Percentiles rank a stretch among this genome's conserved stretches.
Evolutionary conservation across 768 basidiomycete species (phyloP).

Genomic region (Boletus sp.): DNA sequence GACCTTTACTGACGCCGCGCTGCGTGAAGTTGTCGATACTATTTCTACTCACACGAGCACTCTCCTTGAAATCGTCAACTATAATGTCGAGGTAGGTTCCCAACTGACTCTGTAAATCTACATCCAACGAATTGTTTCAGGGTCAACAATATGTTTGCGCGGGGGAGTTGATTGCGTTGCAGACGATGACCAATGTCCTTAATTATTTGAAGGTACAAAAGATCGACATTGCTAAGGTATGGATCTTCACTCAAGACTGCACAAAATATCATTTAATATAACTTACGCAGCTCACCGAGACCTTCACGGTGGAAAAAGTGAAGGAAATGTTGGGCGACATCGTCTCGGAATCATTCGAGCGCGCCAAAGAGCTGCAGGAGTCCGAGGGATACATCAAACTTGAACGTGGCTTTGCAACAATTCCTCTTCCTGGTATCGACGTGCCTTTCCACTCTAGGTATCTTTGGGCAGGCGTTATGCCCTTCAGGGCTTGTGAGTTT

Average conservation of each 20-base stretch:
- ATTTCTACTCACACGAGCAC: constrained; percentile 75
- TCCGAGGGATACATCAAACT: constrained; percentile 88
- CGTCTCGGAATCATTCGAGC: constrained; percentile 74
- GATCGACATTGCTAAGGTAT: constrained; percentile 87
- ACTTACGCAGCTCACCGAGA: constrained; percentile 72
- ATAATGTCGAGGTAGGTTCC: constrained; percentile 76
- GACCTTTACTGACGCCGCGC: constrained; percentile 90
- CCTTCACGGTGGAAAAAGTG: constrained; percentile 86
- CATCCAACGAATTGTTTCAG: constrained; percentile 38
- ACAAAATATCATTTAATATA: neutral
- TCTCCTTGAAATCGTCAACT: constrained; percentile 97
- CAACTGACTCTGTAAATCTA: neutral
- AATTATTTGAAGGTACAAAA: constrained; percentile 97
- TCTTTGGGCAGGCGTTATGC: constrained; percentile 97
- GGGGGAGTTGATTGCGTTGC: constrained; percentile 90
- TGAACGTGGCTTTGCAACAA: constrained; percentile 95
- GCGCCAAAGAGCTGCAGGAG: constrained; percentile 75
- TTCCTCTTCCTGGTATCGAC: constrained; percentile 94
- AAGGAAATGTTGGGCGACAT: constrained; percentile 96
- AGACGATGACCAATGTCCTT: constrained; percentile 92
- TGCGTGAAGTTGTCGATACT: constrained; percentile 95
- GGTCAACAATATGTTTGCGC: constrained; percentile 99
- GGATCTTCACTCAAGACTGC: neutral
- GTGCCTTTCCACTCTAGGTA: constrained; percentile 99
- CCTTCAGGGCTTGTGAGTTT: constrained; percentile 89